These are phyloP conservation scores for Tetracladium setigerum DNA, from an alignment of 495 filamentous ascomycete species.

Conservation along the genomic window DNA sequence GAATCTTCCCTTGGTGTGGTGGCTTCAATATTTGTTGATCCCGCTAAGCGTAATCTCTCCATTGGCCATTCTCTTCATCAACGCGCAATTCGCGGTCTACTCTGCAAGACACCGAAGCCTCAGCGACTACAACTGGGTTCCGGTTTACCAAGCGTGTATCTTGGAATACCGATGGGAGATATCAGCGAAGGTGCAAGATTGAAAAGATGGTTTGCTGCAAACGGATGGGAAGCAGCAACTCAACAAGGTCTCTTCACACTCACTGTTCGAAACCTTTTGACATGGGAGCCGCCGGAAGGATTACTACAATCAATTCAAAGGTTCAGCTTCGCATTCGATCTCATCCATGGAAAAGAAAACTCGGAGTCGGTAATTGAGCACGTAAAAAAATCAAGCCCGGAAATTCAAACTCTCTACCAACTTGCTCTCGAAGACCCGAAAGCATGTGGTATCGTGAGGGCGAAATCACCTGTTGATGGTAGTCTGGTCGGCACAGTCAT, in stretches of 20 bases:
- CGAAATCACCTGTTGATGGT: slow-evolving; percentile 60
- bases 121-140: slow-evolving; percentile 74
- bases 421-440: slow-evolving; percentile 65
- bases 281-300: slow-evolving; percentile 69
- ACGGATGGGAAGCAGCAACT: slow-evolving; percentile 60
- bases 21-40: slow-evolving; percentile 77
- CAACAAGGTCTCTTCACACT: slow-evolving; percentile 59
- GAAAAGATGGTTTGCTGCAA: slow-evolving; percentile 50
- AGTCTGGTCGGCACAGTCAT: slow-evolving; percentile 75
- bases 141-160: slow-evolving; percentile 68
- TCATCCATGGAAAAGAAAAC: slow-evolving; percentile 74
- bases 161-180: slow-evolving; percentile 53
- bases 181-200: slow-evolving; percentile 17
- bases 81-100: slow-evolving; percentile 63
- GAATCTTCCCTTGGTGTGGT: slow-evolving; percentile 66
- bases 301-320: slow-evolving; percentile 62
- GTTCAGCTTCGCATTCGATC: slow-evolving; percentile 62
- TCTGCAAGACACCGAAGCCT: slow-evolving; percentile 54
- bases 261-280: slow-evolving; percentile 54
- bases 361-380: slow-evolving; percentile 68
- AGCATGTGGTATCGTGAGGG: slow-evolving; percentile 74
- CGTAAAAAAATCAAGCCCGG: slow-evolving; percentile 68
- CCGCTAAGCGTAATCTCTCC: slow-evolving; percentile 70
- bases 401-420: slow-evolving; percentile 76
- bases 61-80: slow-evolving; percentile 81